These are phyloP conservation scores for Scheffersomyces stipitis DNA, from an alignment of 805 yeast species.

Conservation along the genomic window DNA sequence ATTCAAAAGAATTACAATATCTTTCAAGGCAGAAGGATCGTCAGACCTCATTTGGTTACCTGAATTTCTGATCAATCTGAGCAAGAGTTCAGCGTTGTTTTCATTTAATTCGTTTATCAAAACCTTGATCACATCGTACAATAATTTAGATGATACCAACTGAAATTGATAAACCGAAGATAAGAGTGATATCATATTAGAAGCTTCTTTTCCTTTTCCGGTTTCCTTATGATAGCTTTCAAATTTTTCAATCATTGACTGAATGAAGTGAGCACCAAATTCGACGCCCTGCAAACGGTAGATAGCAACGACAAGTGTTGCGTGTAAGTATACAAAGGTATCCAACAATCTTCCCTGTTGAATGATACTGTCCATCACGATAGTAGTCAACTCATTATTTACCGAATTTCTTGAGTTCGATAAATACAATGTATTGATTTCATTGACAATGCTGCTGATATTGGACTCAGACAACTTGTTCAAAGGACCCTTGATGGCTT, in stretches of 20 bases:
- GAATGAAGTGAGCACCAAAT: conserved; percentile 85
- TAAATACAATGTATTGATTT: conserved; percentile 61
- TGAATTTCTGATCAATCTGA: conserved; percentile 68
- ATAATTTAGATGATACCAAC: conserved; percentile 65
- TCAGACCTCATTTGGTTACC: conserved; percentile 88
- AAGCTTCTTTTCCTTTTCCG: conserved; percentile 45
- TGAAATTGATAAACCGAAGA: conserved; percentile 78
- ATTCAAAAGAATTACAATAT: conserved; percentile 64
- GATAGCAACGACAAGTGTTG: conserved; percentile 72
- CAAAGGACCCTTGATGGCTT: conserved; percentile 75
- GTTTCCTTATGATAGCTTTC: conserved; percentile 39
- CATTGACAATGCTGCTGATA: conserved; percentile 64
- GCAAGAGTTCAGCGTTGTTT: conserved; percentile 69
- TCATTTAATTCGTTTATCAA: conserved; percentile 63
- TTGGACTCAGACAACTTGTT: conserved; percentile 91
- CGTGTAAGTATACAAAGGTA: conserved; percentile 74
- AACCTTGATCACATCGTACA: conserved; percentile 70
- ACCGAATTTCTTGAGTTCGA: conserved; percentile 78
- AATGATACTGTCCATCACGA: conserved; percentile 63
- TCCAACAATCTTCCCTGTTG: conserved; percentile 69
- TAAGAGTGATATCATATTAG: conserved; percentile 70
- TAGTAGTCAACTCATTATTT: conserved; percentile 63
- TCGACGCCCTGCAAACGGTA: conserved; percentile 82
- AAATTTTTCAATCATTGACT: conserved; percentile 71
- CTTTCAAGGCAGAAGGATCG: conserved; percentile 83